Percentiles rank a stretch among this genome's conserved stretches.
Conservation (phyloP, 257 asterid genomes). For the Petunia secreta region DNA sequence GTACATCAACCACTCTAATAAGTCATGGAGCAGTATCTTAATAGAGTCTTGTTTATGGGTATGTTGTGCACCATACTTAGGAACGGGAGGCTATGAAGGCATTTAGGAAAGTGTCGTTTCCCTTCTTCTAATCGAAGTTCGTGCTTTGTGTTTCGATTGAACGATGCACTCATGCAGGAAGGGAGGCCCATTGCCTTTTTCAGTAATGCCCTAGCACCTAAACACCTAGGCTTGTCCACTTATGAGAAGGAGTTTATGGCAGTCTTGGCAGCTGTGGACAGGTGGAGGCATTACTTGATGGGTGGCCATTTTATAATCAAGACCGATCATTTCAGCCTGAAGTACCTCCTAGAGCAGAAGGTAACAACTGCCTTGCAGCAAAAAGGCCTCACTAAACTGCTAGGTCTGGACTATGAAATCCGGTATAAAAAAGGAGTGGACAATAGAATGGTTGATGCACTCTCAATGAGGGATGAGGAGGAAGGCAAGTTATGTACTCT, state of each 20-base stretch:
- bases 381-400: not conserved
- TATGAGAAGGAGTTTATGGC: not conserved
- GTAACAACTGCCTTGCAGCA: too few species aligned
- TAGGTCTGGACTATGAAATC: not conserved
- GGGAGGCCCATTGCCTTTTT: not conserved
- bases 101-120: too few species aligned
- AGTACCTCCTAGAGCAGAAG: too few species aligned
- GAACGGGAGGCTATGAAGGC: too few species aligned
- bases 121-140: too few species aligned
- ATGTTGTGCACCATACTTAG: too few species aligned
- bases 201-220: not conserved
- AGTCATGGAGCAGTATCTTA: too few species aligned
- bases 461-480: not conserved
- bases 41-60: too few species aligned
- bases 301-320: not conserved
- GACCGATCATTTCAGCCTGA: not conserved
- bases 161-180: too few species aligned
- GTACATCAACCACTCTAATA: not conserved
- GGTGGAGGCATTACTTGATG: not conserved
- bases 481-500: not conserved
- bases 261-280: not conserved
- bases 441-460: not conserved
- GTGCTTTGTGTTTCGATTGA: too few species aligned
- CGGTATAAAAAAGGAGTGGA: not conserved
- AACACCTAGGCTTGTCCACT: not conserved